These are phyloP conservation scores for Magnaporthiopsis poae DNA, from an alignment of 2,329 filamentous ascomycete genomes.

Conservation along the genomic window DNA sequence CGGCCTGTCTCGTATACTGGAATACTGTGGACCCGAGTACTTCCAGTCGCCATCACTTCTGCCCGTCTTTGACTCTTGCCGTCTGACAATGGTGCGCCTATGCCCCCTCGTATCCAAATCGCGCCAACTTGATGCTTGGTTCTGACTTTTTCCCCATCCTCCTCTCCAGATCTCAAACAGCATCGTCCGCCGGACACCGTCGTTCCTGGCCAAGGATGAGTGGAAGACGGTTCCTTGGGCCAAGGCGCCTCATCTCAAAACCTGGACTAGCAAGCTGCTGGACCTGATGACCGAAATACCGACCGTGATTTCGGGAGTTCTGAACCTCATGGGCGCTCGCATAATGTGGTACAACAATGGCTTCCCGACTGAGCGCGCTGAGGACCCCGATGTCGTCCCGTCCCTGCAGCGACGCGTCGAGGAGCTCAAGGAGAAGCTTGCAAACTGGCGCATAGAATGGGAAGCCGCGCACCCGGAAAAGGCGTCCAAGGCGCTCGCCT, in stretches of 20 bases:
- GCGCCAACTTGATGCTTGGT: not conserved
- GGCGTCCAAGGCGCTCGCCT: constrained; percentile 11
- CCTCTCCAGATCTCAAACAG: constrained; percentile 16
- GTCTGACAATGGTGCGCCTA: constrained; percentile 15
- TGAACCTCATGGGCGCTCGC: constrained; percentile 12
- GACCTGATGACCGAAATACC: constrained; percentile 17
- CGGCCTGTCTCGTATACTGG: constrained; percentile 18
- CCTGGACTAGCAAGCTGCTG: constrained; percentile 14
- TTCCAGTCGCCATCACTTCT: constrained; percentile 18
- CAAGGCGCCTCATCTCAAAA: constrained; percentile 13
- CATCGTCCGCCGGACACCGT: constrained; percentile 15
- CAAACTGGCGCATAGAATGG: constrained; percentile 13
- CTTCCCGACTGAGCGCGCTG: constrained; percentile 6
- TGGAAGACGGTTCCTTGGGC: constrained; percentile 19
- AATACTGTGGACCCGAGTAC: constrained; percentile 17
- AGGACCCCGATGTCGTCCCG: constrained; percentile 9
- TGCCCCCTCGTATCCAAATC: not conserved
- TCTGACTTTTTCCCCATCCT: not conserved
- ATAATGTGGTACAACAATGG: constrained; percentile 11
- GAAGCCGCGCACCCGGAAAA: constrained; percentile 6
- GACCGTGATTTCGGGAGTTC: constrained; percentile 13
- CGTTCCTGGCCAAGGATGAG: constrained; percentile 15
- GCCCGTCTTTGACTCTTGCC: constrained; percentile 18
- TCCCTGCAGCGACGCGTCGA: constrained; percentile 10
- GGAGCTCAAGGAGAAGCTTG: not conserved